phyloP scores from a whole-genome alignment of 2,329 filamentous ascomycete genomes.

The Ascochyta clinopodiicola region DNA sequence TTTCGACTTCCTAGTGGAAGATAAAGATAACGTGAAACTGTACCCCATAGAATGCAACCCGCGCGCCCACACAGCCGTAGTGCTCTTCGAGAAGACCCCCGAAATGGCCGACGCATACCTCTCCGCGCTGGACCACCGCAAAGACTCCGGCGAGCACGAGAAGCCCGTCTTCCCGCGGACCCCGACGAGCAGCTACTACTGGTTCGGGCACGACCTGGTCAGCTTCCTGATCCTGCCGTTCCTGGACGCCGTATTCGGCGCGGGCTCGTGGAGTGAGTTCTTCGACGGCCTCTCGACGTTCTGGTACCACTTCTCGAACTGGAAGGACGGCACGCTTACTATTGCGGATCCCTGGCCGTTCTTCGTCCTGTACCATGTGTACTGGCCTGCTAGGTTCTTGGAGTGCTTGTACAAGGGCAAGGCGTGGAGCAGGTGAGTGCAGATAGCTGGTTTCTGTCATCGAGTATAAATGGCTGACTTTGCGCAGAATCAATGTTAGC shows the following conservation, averaged over 20 bases:
- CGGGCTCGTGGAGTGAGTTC: conserved; percentile 26
- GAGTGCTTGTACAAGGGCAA: conserved; percentile 53
- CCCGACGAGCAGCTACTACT: conserved; percentile 58
- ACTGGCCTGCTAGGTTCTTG: conserved; percentile 61
- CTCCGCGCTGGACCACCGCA: conserved; percentile 28
- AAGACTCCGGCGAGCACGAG: conserved; percentile 8
- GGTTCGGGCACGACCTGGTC: conserved; percentile 71
- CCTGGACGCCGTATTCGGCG: conserved; percentile 29
- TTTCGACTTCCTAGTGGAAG: conserved; percentile 72
- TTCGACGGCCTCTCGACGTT: conserved; percentile 42
- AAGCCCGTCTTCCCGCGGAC: conserved; percentile 29
- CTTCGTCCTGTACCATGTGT: conserved; percentile 61
- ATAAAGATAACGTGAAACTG: conserved; percentile 48
- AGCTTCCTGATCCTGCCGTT: conserved; percentile 54
- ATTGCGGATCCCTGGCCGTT: conserved; percentile 59
- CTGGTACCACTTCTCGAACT: conserved; percentile 51
- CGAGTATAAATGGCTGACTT: neutral
- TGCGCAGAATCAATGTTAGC: conserved; percentile 67
- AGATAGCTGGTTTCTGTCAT: neutral
- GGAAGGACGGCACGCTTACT: conserved; percentile 59
- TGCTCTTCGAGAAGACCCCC: conserved; percentile 59
- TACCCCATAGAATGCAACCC: conserved; percentile 77
- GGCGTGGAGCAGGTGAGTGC: conserved; percentile 59
- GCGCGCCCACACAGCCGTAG: conserved; percentile 70
- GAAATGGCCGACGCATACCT: conserved; percentile 40